phyloP scores from a whole-genome alignment of 1,139 yeast genomes.

The Taphrina communis region DNA sequence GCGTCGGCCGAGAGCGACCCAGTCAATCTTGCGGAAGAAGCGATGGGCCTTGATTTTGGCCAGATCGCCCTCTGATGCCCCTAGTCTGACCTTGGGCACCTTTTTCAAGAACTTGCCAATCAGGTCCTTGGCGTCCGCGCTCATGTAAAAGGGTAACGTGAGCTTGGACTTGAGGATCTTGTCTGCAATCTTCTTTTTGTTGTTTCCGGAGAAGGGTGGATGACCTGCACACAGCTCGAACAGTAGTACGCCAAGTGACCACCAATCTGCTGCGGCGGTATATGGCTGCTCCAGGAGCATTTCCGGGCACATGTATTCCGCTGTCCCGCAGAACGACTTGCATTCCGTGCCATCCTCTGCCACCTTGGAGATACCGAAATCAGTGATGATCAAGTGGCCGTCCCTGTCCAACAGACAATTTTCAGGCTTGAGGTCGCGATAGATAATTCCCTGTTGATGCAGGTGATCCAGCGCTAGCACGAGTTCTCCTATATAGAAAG shows the following conservation, averaged over 20 bases:
- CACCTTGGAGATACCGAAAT: conserved; percentile 95
- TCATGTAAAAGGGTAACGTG: conserved; percentile 78
- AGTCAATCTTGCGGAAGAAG: conserved; percentile 77
- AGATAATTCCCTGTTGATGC: conserved; percentile 93
- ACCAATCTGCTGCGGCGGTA: conserved; percentile 91
- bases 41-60: conserved; percentile 72
- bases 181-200: conserved; percentile 78
- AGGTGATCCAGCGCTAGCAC: conserved; percentile 85
- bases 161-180: conserved; percentile 78
- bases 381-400: conserved; percentile 97
- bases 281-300: conserved; percentile 83
- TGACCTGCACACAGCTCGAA: conserved; percentile 86
- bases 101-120: conserved; percentile 73
- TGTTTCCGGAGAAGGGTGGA: conserved; percentile 93
- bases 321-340: conserved; percentile 75
- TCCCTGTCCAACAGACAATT: conserved; percentile 83
- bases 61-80: conserved; percentile 60
- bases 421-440: conserved; percentile 94
- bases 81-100: conserved; percentile 75
- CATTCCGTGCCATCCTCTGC: conserved; percentile 80
- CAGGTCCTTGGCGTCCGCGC: conserved; percentile 84
- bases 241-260: conserved; percentile 92
- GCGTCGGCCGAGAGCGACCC: conserved; percentile 67
- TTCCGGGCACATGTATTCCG: conserved; percentile 74
- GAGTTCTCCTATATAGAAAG: conserved; percentile 96